A percentile compares a stretch with the other conserved stretches of the same genome.
phyloP scores from a whole-genome alignment of 208 protist genomes.

The Strigomonas culicis region DNA sequence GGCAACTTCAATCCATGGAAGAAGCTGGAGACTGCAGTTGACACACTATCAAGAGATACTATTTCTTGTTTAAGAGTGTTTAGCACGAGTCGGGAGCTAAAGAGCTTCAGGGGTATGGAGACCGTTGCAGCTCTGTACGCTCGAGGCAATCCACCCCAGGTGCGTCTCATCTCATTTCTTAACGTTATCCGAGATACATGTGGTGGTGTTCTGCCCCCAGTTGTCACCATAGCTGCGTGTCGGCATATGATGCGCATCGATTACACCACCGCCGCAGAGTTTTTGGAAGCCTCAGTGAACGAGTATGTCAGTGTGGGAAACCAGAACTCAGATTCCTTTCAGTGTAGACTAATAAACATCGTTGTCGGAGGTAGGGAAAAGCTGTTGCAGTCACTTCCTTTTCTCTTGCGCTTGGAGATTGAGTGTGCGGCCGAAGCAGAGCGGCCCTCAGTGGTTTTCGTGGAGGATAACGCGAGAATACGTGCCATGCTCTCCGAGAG shows the following conservation, averaged over 20 bases:
- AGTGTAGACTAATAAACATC: not conserved
- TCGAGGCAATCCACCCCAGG: constrained; percentile 10
- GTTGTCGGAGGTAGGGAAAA: constrained; percentile 1
- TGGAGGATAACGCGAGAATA: too few relatives aligned
- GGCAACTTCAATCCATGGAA: constrained; percentile 36
- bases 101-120: constrained; percentile 34
- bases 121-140: constrained; percentile 54
- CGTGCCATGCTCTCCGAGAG: too few relatives aligned
- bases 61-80: constrained; percentile 69
- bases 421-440: constrained; percentile 14
- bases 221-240: constrained; percentile 26
- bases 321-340: not conserved
- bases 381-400: constrained; percentile 1
- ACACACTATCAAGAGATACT: constrained; percentile 21
- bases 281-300: not conserved
- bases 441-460: too few relatives aligned
- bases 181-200: constrained; percentile 20
- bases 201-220: constrained; percentile 24
- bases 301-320: not conserved
- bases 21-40: constrained; percentile 22
- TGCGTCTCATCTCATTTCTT: constrained; percentile 41
- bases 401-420: constrained; percentile 10
- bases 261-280: constrained; percentile 14
- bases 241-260: constrained; percentile 24
- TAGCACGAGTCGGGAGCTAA: constrained; percentile 22